phyloP scores from a whole-genome alignment of 306 rosid genomes.

The Lablab purpureus region DNA sequence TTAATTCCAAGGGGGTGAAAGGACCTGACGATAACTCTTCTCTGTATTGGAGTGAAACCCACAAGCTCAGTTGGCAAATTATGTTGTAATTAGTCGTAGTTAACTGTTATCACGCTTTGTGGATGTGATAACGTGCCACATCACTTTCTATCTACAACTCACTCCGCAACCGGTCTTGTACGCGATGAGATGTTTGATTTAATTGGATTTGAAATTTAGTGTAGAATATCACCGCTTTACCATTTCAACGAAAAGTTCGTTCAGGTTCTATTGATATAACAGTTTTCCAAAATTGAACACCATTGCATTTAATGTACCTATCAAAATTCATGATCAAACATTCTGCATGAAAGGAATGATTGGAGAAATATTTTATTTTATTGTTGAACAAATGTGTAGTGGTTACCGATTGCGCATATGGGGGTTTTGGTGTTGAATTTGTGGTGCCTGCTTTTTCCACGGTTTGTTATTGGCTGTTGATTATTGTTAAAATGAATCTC shows the following conservation, averaged over 20 bases:
- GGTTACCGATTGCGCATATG: neutral
- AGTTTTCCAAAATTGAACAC: neutral
- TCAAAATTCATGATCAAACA: neutral
- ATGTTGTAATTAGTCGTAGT: constrained; percentile 59
- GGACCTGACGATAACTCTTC: constrained; percentile 22
- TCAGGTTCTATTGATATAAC: neutral
- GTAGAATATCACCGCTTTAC: neutral
- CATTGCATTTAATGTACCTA: neutral
- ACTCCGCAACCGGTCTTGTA: neutral
- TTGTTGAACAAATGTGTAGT: neutral
- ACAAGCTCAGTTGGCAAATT: constrained; percentile 46
- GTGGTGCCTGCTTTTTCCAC: neutral
- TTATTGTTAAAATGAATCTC: neutral
- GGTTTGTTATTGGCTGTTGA: neutral
- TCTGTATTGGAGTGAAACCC: constrained; percentile 26
- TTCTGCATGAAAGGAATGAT: neutral
- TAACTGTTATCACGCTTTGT: constrained; percentile 38
- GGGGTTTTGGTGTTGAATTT: neutral
- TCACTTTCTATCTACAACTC: neutral
- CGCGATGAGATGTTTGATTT: neutral
- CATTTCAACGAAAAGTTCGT: neutral
- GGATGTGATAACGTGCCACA: constrained; percentile 43
- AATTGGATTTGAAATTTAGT: constrained; percentile 7
- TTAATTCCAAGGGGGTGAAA: neutral
- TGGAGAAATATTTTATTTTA: neutral